Conservation (phyloP, 805 yeast genomes). For the Cyberlindnera maclurae region DNA sequence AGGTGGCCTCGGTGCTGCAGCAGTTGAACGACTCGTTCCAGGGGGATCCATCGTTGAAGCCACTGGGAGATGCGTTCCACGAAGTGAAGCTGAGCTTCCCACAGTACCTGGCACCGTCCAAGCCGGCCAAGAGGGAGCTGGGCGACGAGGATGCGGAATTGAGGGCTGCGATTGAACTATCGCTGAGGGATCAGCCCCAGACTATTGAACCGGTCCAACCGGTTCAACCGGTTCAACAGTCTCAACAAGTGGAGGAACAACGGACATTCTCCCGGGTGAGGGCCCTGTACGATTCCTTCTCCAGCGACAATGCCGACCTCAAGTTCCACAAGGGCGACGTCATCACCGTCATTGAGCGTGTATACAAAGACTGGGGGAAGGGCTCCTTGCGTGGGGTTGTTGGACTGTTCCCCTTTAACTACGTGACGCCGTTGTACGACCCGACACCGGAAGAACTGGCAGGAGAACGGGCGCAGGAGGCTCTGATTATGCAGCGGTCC, state of each 20-base stretch:
- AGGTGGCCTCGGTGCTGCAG: slow-evolving; percentile 57
- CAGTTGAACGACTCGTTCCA: slow-evolving; percentile 61
- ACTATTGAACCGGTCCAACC: slow-evolving; percentile 10
- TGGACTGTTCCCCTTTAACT: slow-evolving; percentile 90
- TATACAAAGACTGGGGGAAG: slow-evolving; percentile 92
- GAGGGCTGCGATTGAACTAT: slow-evolving; percentile 65
- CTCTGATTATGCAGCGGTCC: slow-evolving; percentile 42
- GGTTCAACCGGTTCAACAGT: slow-evolving; percentile 13
- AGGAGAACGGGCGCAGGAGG: slow-evolving; percentile 44
- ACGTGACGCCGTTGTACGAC: slow-evolving; percentile 72
- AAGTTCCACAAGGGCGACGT: slow-evolving; percentile 84
- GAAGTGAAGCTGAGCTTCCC: slow-evolving; percentile 40
- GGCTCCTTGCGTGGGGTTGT: slow-evolving; percentile 75
- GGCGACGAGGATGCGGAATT: slow-evolving; percentile 73
- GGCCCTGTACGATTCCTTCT: slow-evolving; percentile 75
- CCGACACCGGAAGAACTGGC: slow-evolving; percentile 54
- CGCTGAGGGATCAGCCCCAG: slow-evolving; percentile 33
- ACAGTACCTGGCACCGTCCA: slow-evolving; percentile 37
- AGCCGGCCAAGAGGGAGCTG: slow-evolving; percentile 50
- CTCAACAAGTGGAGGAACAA: slow-evolving; percentile 7
- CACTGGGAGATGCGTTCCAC: slow-evolving; percentile 55
- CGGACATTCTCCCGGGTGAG: slow-evolving; percentile 56
- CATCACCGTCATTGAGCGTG: slow-evolving; percentile 79
- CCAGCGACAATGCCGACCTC: slow-evolving; percentile 80
- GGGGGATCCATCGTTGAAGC: slow-evolving; percentile 68